Evolutionary conservation across 495 filamentous ascomycete species (phyloP).

Genomic region (Physcia stellaris): DNA sequence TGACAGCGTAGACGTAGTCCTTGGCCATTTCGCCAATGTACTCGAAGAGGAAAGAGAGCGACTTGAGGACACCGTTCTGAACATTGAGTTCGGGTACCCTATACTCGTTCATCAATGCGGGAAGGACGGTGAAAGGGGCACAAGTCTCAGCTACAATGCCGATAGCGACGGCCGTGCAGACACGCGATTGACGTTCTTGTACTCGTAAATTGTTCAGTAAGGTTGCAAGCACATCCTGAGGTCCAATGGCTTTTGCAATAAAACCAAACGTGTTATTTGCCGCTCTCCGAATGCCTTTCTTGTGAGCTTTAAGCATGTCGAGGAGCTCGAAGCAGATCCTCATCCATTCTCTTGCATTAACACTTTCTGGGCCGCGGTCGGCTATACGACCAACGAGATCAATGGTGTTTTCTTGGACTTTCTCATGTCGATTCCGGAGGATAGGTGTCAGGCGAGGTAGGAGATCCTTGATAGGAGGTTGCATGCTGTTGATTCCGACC

Average conservation of each 20-base stretch:
- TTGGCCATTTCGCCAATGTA: constrained; percentile 99
- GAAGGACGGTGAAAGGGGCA: constrained; percentile 96
- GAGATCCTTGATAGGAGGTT: constrained; percentile 94
- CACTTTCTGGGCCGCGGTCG: constrained; percentile 87
- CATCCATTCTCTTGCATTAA: constrained; percentile 99
- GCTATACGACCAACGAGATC: constrained; percentile 97
- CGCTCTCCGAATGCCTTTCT: constrained; percentile 95
- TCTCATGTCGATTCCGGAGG: constrained; percentile 95
- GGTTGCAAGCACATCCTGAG: constrained; percentile 91
- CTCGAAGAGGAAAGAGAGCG: constrained; percentile 93
- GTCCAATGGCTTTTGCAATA: constrained; percentile 98
- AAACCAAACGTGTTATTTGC: constrained; percentile 99
- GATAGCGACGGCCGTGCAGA: constrained; percentile 97
- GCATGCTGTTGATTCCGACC: constrained; percentile 96
- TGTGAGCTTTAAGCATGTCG: constrained; percentile 99
- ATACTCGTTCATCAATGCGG: constrained; percentile 99
- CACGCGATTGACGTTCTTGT: constrained; percentile 93
- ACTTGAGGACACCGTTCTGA: constrained; percentile 96
- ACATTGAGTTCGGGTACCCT: constrained; percentile 97
- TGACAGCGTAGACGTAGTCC: constrained; percentile 97
- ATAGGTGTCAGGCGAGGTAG: constrained; percentile 93
- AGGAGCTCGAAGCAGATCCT: constrained; percentile 97
- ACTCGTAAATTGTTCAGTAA: constrained; percentile 93
- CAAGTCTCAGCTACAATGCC: constrained; percentile 99
- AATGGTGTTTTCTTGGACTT: constrained; percentile 99